Percentiles rank a stretch among this genome's conserved stretches.
phyloP scores from a whole-genome alignment of 2,329 filamentous ascomycete species.

The Pleomassaria siparia region DNA sequence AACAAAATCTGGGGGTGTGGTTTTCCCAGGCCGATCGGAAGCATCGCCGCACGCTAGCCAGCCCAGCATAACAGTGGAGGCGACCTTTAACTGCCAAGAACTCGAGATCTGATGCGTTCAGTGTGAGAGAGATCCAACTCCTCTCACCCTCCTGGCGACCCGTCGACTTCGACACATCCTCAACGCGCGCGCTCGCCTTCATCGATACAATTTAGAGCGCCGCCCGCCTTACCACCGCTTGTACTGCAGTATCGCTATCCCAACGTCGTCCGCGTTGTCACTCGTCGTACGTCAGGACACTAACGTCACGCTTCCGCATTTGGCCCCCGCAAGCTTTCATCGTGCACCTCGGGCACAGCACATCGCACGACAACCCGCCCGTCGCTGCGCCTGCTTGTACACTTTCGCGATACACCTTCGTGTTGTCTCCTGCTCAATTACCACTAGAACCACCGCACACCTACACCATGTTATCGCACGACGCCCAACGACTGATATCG shows the following conservation, averaged over 20 bases:
- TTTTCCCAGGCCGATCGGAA: neutral
- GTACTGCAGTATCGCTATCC: slow-evolving; percentile 13
- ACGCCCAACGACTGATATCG: slow-evolving; percentile 26
- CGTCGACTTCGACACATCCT: slow-evolving; percentile 7
- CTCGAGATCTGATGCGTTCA: no score
- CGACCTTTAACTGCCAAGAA: no score
- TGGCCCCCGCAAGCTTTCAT: slow-evolving; percentile 22
- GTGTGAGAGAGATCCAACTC: slow-evolving; percentile 2
- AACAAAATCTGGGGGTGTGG: neutral
- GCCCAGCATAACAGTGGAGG: no score
- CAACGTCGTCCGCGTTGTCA: slow-evolving; percentile 15
- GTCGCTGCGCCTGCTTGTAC: slow-evolving; percentile 20
- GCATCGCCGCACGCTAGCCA: slow-evolving; percentile 6
- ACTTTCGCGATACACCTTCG: slow-evolving; percentile 7
- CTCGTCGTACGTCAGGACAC: slow-evolving; percentile 20
- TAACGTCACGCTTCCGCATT: slow-evolving; percentile 7
- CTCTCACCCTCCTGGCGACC: slow-evolving; percentile 4
- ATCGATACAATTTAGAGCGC: slow-evolving; percentile 3
- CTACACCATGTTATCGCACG: slow-evolving; percentile 37
- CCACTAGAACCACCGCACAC: slow-evolving; percentile 8
- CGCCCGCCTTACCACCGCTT: slow-evolving; percentile 12
- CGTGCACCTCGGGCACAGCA: slow-evolving; percentile 12
- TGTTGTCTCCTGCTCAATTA: neutral
- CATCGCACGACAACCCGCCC: slow-evolving; percentile 20
- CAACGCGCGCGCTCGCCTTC: slow-evolving; percentile 1